These are phyloP conservation scores for Candida sp. DNA, from an alignment of 1,139 yeast genomes.

Conservation along the genomic window DNA sequence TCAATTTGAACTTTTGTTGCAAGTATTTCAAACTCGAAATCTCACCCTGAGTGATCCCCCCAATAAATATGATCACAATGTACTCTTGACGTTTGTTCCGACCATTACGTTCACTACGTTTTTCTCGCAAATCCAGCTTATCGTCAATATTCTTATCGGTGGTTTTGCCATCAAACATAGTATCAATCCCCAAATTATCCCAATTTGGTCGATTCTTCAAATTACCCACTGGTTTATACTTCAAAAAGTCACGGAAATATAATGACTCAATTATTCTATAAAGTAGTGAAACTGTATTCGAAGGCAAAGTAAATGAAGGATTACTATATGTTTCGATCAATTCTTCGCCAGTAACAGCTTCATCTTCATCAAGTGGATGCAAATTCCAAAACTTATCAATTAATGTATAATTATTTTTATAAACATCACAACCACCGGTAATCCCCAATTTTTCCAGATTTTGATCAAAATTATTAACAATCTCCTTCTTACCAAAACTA, in stretches of 20 bases:
- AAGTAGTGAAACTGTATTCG: slow-evolving; percentile 48
- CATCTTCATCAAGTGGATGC: slow-evolving; percentile 32
- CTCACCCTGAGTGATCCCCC: slow-evolving; percentile 83
- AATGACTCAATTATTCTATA: slow-evolving; percentile 50
- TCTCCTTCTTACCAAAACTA: slow-evolving; percentile 22
- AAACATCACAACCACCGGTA: slow-evolving; percentile 29
- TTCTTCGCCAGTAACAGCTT: slow-evolving; percentile 7
- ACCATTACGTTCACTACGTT: background rate
- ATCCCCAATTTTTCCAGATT: slow-evolving; percentile 23
- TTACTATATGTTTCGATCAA: slow-evolving; percentile 28
- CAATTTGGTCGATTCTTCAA: slow-evolving; percentile 40
- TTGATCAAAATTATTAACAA: slow-evolving; percentile 8
- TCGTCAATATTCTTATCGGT: slow-evolving; percentile 34
- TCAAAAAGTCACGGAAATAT: slow-evolving; percentile 43
- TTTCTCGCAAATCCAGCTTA: slow-evolving; percentile 18
- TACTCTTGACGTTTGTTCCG: slow-evolving; percentile 23
- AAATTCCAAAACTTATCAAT: slow-evolving; percentile 45
- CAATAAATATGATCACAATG: slow-evolving; percentile 54
- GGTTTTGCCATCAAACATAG: slow-evolving; percentile 37
- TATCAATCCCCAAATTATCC: slow-evolving; percentile 36
- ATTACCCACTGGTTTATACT: slow-evolving; percentile 41
- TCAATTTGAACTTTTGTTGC: slow-evolving; percentile 31
- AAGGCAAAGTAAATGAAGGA: slow-evolving; percentile 52
- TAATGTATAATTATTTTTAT: slow-evolving; percentile 33
- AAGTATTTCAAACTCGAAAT: slow-evolving; percentile 61